These are phyloP conservation scores for Candida palmyrensis DNA, from an alignment of 805 yeast genomes.

Conservation along the genomic window DNA sequence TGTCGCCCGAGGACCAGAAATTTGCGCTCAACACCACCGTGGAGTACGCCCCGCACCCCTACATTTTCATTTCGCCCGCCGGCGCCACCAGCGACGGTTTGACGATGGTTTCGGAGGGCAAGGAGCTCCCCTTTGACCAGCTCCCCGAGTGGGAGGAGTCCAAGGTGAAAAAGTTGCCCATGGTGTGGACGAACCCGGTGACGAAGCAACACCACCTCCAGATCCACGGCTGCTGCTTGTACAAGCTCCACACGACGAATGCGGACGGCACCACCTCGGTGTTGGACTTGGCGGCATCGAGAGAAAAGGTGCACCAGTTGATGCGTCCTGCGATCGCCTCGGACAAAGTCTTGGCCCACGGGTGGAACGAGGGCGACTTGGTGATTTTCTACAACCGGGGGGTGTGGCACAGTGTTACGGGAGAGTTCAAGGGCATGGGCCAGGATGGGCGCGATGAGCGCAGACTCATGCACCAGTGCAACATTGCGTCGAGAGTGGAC, in stretches of 20 bases:
- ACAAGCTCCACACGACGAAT: slow-evolving; percentile 49
- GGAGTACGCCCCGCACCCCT: slow-evolving; percentile 90
- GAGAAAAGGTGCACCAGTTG: slow-evolving; percentile 62
- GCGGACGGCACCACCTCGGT: slow-evolving; percentile 46
- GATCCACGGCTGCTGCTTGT: slow-evolving; percentile 84
- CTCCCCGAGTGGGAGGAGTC: slow-evolving; percentile 81
- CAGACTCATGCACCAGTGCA: slow-evolving; percentile 91
- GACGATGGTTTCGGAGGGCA: slow-evolving; percentile 77
- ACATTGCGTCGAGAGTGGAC: slow-evolving; percentile 76
- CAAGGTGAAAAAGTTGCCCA: slow-evolving; percentile 71
- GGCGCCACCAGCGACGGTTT: slow-evolving; percentile 82
- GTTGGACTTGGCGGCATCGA: slow-evolving; percentile 65
- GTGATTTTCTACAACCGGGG: slow-evolving; percentile 86
- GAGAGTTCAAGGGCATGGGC: slow-evolving; percentile 57
- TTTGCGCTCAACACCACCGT: slow-evolving; percentile 75
- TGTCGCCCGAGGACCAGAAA: slow-evolving; percentile 66
- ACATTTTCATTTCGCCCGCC: slow-evolving; percentile 76
- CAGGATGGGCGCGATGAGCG: slow-evolving; percentile 56
- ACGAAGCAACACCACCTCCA: slow-evolving; percentile 81
- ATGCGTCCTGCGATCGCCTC: slow-evolving; percentile 88
- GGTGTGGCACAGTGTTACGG: slow-evolving; percentile 89
- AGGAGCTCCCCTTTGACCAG: slow-evolving; percentile 60
- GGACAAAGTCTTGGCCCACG: slow-evolving; percentile 68
- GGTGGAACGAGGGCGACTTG: slow-evolving; percentile 80
- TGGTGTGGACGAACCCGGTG: slow-evolving; percentile 90